Conservation (phyloP, 257 asterid species). For the Dorcoceras hygrometricum region DNA sequence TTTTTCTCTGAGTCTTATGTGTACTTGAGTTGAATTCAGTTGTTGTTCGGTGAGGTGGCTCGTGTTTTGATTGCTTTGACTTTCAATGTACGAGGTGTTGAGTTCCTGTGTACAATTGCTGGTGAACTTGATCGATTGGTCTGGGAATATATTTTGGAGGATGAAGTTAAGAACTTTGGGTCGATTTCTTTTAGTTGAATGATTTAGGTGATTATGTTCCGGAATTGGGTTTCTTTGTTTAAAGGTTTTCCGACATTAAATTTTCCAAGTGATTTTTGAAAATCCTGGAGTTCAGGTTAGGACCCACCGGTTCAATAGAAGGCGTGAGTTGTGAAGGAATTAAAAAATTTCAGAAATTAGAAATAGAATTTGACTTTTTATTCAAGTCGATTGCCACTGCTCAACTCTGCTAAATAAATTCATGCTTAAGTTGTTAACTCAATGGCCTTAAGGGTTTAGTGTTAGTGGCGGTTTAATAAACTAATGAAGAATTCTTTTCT, state of each 20-base stretch:
- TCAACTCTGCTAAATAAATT: neutral
- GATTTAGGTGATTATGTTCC: neutral
- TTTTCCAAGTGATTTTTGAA: neutral
- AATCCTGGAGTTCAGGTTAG: neutral
- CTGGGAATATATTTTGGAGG: neutral
- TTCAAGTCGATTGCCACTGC: no score
- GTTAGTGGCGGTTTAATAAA: conserved; percentile 6
- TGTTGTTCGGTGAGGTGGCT: neutral
- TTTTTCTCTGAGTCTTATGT: neutral
- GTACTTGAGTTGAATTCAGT: neutral
- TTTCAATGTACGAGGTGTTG: neutral
- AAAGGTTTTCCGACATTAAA: neutral
- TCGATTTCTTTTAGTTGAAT: neutral
- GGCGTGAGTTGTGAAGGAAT: neutral
- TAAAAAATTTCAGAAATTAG: no score
- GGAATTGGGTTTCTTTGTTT: neutral
- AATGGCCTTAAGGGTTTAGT: no score
- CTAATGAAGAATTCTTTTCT: conserved; percentile 10
- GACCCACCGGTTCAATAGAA: neutral
- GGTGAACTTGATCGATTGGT: conserved; percentile 1
- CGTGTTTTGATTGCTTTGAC: neutral
- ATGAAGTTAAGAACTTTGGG: neutral
- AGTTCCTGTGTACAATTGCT: neutral
- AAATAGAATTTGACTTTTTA: no score
- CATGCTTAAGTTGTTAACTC: conserved; percentile 1